Evolutionary conservation across 768 basidiomycete genomes (phyloP).

Genomic region (Pisolithus microcarpus): DNA sequence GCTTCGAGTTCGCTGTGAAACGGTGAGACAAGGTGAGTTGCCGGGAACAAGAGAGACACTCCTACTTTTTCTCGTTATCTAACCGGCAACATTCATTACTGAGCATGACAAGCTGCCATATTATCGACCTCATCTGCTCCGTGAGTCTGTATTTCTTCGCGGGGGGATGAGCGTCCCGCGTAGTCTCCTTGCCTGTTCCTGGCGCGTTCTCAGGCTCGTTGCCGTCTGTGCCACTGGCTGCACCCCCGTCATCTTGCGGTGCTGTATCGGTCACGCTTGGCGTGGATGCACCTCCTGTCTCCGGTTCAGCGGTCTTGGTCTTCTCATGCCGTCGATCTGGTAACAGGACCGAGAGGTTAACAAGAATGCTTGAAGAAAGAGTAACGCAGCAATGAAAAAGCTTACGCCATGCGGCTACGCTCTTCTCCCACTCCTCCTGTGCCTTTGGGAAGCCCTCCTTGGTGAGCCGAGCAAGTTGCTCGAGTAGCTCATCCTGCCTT

Average conservation of each 20-base stretch:
- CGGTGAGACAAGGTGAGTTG: not conserved
- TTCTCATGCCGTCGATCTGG: constrained; percentile 56
- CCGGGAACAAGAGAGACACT: not conserved
- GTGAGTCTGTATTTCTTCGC: constrained; percentile 72
- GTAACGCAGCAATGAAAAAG: constrained; percentile 5
- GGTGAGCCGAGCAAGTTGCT: constrained; percentile 54
- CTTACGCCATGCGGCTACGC: constrained; percentile 61
- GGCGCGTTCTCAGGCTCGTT: constrained; percentile 11
- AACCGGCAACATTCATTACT: constrained; percentile 77
- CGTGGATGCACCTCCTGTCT: constrained; percentile 27
- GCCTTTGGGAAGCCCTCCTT: constrained; percentile 61
- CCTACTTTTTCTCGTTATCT: constrained; percentile 58
- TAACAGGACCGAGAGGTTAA: not conserved
- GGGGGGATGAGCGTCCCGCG: constrained; percentile 51
- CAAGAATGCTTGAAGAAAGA: not conserved
- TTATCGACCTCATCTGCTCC: constrained; percentile 68
- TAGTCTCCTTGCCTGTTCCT: constrained; percentile 20
- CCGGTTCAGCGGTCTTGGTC: constrained; percentile 26
- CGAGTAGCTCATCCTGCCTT: constrained; percentile 62
- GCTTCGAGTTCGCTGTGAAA: constrained; percentile 50
- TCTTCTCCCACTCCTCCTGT: constrained; percentile 71
- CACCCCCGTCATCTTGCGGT: constrained; percentile 27
- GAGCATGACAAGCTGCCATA: constrained; percentile 75
- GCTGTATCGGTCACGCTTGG: constrained; percentile 15
- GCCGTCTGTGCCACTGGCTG: constrained; percentile 21